Evolutionary conservation across 202 grass and related monocot species (phyloP), one percentile per base, ranked within the genome.

Genomic region (Schoenoplectus triqueter): DNA sequence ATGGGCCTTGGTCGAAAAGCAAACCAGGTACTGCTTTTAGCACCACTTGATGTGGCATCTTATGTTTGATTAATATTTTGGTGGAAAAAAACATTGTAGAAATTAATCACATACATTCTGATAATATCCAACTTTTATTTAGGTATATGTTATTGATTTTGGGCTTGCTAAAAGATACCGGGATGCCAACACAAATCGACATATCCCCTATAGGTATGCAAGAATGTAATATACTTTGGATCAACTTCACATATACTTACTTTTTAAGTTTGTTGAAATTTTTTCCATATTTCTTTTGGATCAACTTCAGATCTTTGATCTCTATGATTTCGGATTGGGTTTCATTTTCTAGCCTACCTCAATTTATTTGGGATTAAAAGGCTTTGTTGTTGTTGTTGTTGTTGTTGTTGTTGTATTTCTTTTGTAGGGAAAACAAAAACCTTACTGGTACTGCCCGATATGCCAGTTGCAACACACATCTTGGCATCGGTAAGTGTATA

Each of bases 71-170:
- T 14, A 78, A 6, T 42, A 31, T 64, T 39, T 78, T 61, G 74
- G 22, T 2, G 31, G 31, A 2, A 2, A 50, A 13, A 17, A 79
- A 3, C 62, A n/a, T 31, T 56, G 15, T 80, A 85, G 47, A 60
- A 77, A 64, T 68, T 47, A 51, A 82, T 68, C 55, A 17, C 41
- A 68, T 13, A 49, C 51, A 73, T 46, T 21, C 46, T 89, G 55
- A 91, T 78, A 41, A 82, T 54, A 61, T 88, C 19, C 50, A 52
- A 13, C 86, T 75, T 5, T 90, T 80, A 62, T 86, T 82, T 80
- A 98, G 95, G 93, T 98, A 40, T 98, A 95, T 69, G 88, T 95
- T 86, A 98, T 98, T 86, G 95, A 98, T 88, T 98, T 98, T 86
- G 95, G 95, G 19, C 95, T 98, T 89, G 95, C 93, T 74, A 98